Percentiles rank a stretch among this genome's conserved stretches.
Evolutionary conservation across 2,329 filamentous ascomycete species (phyloP).

Genomic region (Zasmidium citrigriseum): DNA sequence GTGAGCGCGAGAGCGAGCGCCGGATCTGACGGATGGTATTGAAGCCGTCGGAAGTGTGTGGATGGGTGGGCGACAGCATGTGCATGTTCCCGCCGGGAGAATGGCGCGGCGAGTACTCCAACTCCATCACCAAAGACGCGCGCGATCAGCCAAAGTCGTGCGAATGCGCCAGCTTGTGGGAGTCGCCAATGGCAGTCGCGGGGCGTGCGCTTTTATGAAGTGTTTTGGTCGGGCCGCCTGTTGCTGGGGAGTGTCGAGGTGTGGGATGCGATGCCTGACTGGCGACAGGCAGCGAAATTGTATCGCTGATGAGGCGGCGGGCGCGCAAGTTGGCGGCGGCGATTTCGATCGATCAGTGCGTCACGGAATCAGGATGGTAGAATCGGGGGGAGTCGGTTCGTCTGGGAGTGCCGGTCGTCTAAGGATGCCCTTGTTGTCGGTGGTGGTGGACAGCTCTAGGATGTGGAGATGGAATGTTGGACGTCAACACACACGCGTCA

Average conservation of each 20-base stretch:
- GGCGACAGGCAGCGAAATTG: slow-evolving; percentile 8
- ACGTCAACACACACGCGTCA: slow-evolving; percentile 13
- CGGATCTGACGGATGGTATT: slow-evolving; percentile 80
- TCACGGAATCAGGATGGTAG: slow-evolving; percentile 15
- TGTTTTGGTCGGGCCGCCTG: not conserved
- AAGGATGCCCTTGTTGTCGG: slow-evolving; percentile 23
- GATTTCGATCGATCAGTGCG: slow-evolving; percentile 8
- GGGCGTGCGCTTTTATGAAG: not conserved
- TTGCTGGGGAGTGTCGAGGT: not conserved
- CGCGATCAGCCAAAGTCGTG: slow-evolving; percentile 9
- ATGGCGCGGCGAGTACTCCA: slow-evolving; percentile 53
- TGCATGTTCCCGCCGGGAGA: slow-evolving; percentile 74
- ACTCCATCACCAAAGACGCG: slow-evolving; percentile 42
- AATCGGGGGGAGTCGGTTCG: slow-evolving; percentile 16
- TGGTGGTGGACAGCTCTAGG: slow-evolving; percentile 17
- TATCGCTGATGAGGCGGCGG: slow-evolving; percentile 6
- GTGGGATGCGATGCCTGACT: slow-evolving; percentile 2
- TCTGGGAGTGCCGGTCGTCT: no score
- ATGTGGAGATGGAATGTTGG: slow-evolving; percentile 21
- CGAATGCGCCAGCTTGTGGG: slow-evolving; percentile 8
- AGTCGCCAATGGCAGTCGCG: not conserved
- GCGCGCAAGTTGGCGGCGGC: slow-evolving; percentile 6
- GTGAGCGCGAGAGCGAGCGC: slow-evolving; percentile 88
- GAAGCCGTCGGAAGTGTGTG: slow-evolving; percentile 67
- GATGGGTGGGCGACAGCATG: slow-evolving; percentile 74